Evolutionary conservation across 805 yeast genomes (phyloP).

Genomic region (Wickerhamomyces chambardii): DNA sequence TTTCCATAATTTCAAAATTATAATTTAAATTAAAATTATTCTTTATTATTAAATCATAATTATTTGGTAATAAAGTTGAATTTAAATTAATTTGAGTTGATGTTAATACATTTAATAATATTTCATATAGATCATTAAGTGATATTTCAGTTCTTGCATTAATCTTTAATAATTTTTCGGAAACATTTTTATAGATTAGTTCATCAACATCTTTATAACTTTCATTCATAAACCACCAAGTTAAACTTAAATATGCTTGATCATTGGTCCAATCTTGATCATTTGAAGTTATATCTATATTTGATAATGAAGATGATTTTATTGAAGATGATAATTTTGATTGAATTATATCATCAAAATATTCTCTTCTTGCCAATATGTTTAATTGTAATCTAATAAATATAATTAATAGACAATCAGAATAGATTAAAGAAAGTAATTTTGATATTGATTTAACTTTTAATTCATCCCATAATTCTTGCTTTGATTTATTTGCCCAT

Average conservation of each 20-base stretch:
- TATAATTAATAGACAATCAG: conserved; percentile 60
- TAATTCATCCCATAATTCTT: conserved; percentile 77
- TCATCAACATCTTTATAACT: conserved; percentile 64
- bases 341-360: conserved; percentile 68
- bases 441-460: conserved; percentile 70
- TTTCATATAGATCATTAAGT: conserved; percentile 39
- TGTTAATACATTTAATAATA: conserved; percentile 6
- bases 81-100: conserved; percentile 9
- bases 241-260: conserved; percentile 76
- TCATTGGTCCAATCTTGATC: conserved; percentile 52
- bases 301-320: conserved; percentile 12
- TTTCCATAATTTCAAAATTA: conserved; percentile 3
- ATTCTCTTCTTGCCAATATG: conserved; percentile 79
- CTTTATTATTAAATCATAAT: not conserved
- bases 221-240: conserved; percentile 90
- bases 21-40: conserved; percentile 10
- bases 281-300: too few relatives aligned
- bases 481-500: conserved; percentile 38
- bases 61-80: conserved; percentile 5
- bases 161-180: conserved; percentile 47
- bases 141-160: conserved; percentile 70
- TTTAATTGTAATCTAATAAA: conserved; percentile 83
- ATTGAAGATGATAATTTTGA: conserved; percentile 4
- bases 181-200: conserved; percentile 47
- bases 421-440: conserved; percentile 60